Conservation (phyloP, 1,139 yeast species). For the Magnusiomyces tetraspermus region DNA sequence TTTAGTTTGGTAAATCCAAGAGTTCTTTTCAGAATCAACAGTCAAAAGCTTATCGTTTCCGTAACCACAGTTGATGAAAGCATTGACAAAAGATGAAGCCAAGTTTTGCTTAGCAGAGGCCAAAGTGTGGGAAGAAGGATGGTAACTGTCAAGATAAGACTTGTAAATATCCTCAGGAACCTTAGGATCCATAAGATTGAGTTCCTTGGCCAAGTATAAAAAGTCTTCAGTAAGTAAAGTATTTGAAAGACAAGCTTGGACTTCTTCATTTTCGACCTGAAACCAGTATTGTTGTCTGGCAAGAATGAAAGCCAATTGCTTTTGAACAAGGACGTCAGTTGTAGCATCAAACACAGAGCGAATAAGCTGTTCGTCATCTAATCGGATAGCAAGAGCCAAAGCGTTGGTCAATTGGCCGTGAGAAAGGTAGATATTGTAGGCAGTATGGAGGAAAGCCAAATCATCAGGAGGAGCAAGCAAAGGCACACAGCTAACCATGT, state of each 20-base stretch:
- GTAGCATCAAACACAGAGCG: conserved; percentile 71
- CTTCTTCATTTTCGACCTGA: conserved; percentile 59
- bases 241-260: conserved; percentile 81
- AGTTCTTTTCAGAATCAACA: conserved; percentile 55
- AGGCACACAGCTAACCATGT: conserved; percentile 93
- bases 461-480: conserved; percentile 94
- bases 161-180: conserved; percentile 94
- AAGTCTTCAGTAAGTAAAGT: conserved; percentile 70
- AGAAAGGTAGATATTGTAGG: conserved; percentile 74
- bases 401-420: conserved; percentile 86
- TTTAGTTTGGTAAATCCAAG: conserved; percentile 89
- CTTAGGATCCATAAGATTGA: conserved; percentile 80
- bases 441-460: conserved; percentile 74
- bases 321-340: conserved; percentile 60
- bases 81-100: conserved; percentile 91
- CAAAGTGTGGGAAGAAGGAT: conserved; percentile 53
- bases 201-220: conserved; percentile 70
- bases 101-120: conserved; percentile 94
- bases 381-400: conserved; percentile 73
- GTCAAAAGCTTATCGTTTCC: conserved; percentile 70
- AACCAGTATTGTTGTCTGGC: conserved; percentile 82
- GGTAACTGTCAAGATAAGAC: conserved; percentile 71
- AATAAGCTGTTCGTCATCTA: conserved; percentile 73
- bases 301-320: conserved; percentile 83
- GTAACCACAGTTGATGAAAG: conserved; percentile 83